Evolutionary conservation across 139 green algal species (phyloP).

Genomic region (Tetraselmis chui): DNA sequence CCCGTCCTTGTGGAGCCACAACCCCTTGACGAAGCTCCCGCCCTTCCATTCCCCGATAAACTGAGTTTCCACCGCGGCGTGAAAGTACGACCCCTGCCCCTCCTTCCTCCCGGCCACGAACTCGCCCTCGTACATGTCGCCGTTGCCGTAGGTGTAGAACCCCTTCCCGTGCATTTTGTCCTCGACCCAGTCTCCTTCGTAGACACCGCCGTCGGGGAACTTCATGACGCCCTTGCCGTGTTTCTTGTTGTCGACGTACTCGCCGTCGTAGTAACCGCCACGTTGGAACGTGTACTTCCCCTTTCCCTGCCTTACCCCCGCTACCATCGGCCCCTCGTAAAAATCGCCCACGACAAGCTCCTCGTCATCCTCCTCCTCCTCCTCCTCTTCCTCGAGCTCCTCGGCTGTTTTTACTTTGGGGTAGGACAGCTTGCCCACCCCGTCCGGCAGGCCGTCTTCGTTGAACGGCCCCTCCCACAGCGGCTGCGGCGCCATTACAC

Average conservation of each 20-base stretch:
- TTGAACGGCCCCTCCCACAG: constrained; percentile 41
- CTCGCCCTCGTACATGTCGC: constrained; percentile 46
- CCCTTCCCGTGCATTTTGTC: constrained; percentile 45
- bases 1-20: too few species aligned
- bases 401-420: constrained; percentile 26
- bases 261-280: constrained; percentile 37
- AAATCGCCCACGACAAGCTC: too few species aligned
- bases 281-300: constrained; percentile 50
- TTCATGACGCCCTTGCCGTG: constrained; percentile 36
- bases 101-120: too few species aligned
- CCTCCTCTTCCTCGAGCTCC: constrained; percentile 48
- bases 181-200: constrained; percentile 45
- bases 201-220: constrained; percentile 42
- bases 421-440: constrained; percentile 40
- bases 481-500: too few species aligned
- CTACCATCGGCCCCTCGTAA: constrained; percentile 33
- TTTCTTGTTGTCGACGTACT: constrained; percentile 44
- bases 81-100: too few species aligned
- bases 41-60: too few species aligned
- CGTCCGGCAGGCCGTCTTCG: constrained; percentile 44
- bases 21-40: too few species aligned
- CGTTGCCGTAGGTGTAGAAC: constrained; percentile 39
- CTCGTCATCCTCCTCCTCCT: constrained; percentile 45
- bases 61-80: too few species aligned
- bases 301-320: constrained; percentile 14